These are phyloP conservation scores for Xylaria castorea DNA, from an alignment of 495 filamentous ascomycete species.

Conservation along the genomic window DNA sequence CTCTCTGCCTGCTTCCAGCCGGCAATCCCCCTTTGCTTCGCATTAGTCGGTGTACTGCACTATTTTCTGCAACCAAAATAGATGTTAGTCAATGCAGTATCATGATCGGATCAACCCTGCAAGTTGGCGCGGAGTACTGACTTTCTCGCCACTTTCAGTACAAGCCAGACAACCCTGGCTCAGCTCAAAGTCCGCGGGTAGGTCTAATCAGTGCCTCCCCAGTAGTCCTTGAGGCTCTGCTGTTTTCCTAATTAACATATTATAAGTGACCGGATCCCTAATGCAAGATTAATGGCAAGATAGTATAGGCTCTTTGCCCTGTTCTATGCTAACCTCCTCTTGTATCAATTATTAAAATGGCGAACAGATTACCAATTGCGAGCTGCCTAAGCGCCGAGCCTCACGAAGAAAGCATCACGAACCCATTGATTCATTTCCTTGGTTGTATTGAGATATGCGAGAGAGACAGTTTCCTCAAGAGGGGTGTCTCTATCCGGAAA, in stretches of 20 bases:
- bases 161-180: background rate
- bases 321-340: background rate
- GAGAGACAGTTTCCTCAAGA: conserved; percentile 32
- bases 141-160: background rate
- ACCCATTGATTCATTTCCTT: conserved; percentile 43
- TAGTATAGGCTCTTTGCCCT: background rate
- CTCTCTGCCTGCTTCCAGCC: background rate
- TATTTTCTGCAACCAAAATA: background rate
- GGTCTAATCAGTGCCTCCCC: background rate
- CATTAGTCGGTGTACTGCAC: background rate
- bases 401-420: conserved; percentile 35
- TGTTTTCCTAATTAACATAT: background rate
- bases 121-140: background rate
- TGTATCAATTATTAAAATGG: background rate
- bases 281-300: background rate
- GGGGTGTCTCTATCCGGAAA: conserved; percentile 28
- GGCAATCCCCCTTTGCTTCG: background rate
- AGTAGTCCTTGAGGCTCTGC: background rate
- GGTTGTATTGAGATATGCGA: conserved; percentile 43
- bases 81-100: background rate
- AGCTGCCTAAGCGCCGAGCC: conserved; percentile 21
- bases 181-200: background rate
- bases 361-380: background rate
- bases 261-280: background rate
- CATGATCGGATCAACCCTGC: background rate